Conservation (phyloP, 148 eudicot genomes). For the Cornus suecica region DNA sequence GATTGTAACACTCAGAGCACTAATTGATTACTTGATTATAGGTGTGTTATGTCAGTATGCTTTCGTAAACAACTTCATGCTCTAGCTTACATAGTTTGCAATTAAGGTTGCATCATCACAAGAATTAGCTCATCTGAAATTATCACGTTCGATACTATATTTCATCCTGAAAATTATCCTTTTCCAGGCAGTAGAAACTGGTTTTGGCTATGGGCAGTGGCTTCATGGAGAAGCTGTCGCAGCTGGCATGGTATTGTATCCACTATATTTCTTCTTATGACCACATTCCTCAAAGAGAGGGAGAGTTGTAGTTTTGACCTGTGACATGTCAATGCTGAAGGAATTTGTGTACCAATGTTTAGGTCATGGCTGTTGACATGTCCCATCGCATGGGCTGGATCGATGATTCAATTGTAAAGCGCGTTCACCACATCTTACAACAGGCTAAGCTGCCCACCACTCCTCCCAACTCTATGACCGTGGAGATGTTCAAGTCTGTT, state of each 20-base stretch:
- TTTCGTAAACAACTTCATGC: background rate
- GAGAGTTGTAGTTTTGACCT: background rate
- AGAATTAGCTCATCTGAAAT: background rate
- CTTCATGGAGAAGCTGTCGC: conserved; percentile 99
- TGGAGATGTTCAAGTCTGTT: conserved; percentile 88
- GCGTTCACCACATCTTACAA: conserved; percentile 57
- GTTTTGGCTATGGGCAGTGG: conserved; percentile 90
- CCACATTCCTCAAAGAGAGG: background rate
- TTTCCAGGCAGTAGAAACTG: conserved; percentile 90
- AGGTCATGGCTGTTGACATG: conserved; percentile 99
- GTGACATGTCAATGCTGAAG: background rate
- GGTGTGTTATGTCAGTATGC: background rate
- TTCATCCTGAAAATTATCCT: background rate
- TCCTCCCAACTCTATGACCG: conserved; percentile 81
- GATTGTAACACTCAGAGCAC: background rate
- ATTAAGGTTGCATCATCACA: background rate
- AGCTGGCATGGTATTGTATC: conserved; percentile 73
- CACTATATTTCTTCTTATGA: background rate
- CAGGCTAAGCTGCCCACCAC: conserved; percentile 75
- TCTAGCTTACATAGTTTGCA: background rate
- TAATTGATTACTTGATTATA: background rate
- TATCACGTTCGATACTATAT: too few species aligned
- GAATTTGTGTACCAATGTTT: conserved; percentile 13
- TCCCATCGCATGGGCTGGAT: conserved; percentile 96
- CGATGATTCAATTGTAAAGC: conserved; percentile 70